Conservation (phyloP, 2,329 filamentous ascomycete genomes). For the Aspergillus transmontanensis region DNA sequence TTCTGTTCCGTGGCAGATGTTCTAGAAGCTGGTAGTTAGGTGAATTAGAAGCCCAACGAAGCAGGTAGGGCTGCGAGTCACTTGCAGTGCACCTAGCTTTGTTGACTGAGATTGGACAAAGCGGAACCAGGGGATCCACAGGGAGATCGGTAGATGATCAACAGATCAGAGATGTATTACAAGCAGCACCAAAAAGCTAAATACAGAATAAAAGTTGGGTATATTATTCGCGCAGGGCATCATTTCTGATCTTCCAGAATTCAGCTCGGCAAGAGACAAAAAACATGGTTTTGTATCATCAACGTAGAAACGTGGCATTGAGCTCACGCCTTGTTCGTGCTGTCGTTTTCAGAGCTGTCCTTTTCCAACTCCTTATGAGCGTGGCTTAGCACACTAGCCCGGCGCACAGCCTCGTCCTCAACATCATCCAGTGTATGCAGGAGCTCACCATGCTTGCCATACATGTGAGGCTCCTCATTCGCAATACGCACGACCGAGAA, state of each 20-base stretch:
- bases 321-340: slow-evolving; percentile 14
- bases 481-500: slow-evolving; percentile 56
- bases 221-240: not conserved
- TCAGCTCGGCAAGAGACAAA: not conserved
- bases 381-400: slow-evolving; percentile 31
- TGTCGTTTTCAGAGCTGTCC: slow-evolving; percentile 22
- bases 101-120: not conserved
- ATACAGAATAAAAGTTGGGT: slow-evolving; percentile 1
- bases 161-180: not conserved
- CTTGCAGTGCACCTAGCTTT: not conserved
- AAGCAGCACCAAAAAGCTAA: not conserved
- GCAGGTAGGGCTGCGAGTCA: not conserved
- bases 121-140: not conserved
- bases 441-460: slow-evolving; percentile 60
- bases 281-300: not conserved
- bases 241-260: not conserved
- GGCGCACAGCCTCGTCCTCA: slow-evolving; percentile 43
- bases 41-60: not conserved
- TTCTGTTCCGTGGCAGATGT: not conserved
- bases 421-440: slow-evolving; percentile 55
- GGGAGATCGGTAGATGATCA: not conserved
- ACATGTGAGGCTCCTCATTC: slow-evolving; percentile 55
- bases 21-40: not conserved
- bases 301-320: not conserved
- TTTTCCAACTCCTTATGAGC: slow-evolving; percentile 16